Conservation (phyloP, 2,329 filamentous ascomycete genomes). For the Alternaria postmessia region DNA sequence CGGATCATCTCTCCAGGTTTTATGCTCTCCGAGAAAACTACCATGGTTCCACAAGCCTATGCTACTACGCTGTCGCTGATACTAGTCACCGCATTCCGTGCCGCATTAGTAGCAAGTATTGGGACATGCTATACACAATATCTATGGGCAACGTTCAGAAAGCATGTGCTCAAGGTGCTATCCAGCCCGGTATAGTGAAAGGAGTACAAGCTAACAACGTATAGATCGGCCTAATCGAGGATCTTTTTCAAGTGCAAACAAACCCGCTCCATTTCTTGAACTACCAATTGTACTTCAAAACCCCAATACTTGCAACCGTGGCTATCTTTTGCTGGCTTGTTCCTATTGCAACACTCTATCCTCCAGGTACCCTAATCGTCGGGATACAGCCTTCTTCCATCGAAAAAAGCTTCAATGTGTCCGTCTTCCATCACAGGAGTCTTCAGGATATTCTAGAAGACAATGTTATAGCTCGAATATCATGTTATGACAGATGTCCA, state of each 20-base stretch:
- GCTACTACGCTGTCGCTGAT: background rate
- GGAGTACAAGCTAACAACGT: background rate
- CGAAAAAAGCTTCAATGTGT: too few relatives aligned
- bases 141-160: background rate
- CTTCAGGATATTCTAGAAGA: too few relatives aligned
- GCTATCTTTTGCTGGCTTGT: background rate
- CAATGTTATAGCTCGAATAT: too few relatives aligned
- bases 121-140: background rate
- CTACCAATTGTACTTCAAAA: background rate
- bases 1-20: too few relatives aligned
- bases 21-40: too few relatives aligned
- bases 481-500: too few relatives aligned
- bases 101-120: background rate
- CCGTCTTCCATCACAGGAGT: background rate
- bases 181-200: too few relatives aligned
- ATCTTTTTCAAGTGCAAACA: background rate
- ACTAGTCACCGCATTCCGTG: background rate
- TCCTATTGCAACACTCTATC: rapidly evolving
- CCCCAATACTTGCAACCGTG: background rate
- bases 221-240: background rate
- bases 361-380: background rate
- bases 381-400: background rate
- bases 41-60: background rate
- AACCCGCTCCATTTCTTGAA: background rate
- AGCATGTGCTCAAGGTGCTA: too few relatives aligned